Base-by-base conservation (phyloP, 2,329 filamentous ascomycete species). In the Dryadomyces quercivorus region DNA sequence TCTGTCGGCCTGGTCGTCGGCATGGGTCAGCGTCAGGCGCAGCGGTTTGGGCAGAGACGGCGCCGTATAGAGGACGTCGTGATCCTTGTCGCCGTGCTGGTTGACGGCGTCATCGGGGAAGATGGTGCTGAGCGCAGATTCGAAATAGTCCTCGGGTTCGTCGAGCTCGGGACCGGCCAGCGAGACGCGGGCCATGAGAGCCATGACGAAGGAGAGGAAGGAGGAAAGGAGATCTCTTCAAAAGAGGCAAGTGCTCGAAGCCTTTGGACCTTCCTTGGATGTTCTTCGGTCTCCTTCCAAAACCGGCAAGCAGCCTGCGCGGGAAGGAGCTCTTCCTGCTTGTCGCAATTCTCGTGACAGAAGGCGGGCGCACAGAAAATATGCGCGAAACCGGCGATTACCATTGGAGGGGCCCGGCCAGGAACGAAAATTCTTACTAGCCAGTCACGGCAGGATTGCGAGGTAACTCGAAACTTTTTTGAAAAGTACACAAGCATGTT, bases 101-200 rank as follows among this genome's bases (percentile, higher is more conserved):
- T 80, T 83, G 56, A 74, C 75, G 53, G 82, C 71, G 67, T 88
- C 84, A 65, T 86, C 82, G 4, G 81, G 76, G 69, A 86, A 86
- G 64, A 87, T 78, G 58, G 81, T 73, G 58, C 77, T 79, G 1
- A 86, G 75, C 0, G 80, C 73, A 2, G 73, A 72, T 38, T 71
- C 70, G 62, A 88, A 75, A 60, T 78, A 76, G 65, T 85, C 81
- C 66, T 85, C 81, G 0, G 81, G 74, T 53, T 68, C 70, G 49
- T 63, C 64, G 55, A 58, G 58, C 22, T 66, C 63, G 4, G 67
- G 66, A 22, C 67, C 69, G n/a, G 65, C 65, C 38, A 70, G 65
- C 44, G 69, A 64, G 58, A 77, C 69, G 48, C 72, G 70, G 58
- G 71, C 66, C 31, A 70, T 72, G 38, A 81, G 70, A 5, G 73